Evolutionary conservation across 148 eudicot genomes (phyloP).

Genomic region (Heliosperma pusillum): DNA sequence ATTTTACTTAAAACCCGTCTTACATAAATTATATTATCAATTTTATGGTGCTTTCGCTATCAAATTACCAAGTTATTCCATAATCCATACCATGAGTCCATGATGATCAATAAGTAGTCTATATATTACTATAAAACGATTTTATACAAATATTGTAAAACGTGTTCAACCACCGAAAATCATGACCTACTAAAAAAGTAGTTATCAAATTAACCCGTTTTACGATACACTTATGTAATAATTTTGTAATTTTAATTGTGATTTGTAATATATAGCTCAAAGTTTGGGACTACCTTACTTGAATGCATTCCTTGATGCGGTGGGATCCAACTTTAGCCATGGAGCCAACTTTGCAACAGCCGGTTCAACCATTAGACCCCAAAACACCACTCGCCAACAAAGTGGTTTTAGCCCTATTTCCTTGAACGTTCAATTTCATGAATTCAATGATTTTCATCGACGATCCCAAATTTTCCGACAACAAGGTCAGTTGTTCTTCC

Average conservation of each 20-base stretch:
- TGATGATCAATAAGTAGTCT: too few species aligned
- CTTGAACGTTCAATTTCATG: slow-evolving; percentile 52
- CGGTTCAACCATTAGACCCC: slow-evolving; percentile 85
- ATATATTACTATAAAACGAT: too few species aligned
- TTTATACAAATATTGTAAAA: too few species aligned
- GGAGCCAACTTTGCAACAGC: slow-evolving; percentile 95
- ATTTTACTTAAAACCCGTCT: too few species aligned
- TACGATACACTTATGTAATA: too few species aligned
- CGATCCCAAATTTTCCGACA: slow-evolving; percentile 66
- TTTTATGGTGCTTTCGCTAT: too few species aligned
- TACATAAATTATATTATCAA: too few species aligned
- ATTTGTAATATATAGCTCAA: slow-evolving; percentile 46
- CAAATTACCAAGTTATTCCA: too few species aligned
- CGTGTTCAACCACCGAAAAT: too few species aligned
- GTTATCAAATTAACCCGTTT: too few species aligned
- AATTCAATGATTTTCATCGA: slow-evolving; percentile 67
- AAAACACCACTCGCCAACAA: slow-evolving; percentile 59
- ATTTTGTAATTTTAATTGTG: not conserved
- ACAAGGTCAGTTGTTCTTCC: slow-evolving; percentile 37
- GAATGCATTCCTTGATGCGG: slow-evolving; percentile 65
- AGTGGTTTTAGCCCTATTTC: slow-evolving; percentile 83
- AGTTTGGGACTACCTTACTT: slow-evolving; percentile 59
- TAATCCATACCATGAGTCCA: too few species aligned
- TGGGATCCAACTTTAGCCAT: slow-evolving; percentile 86
- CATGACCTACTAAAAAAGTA: too few species aligned